Conservation (phyloP, 1,284 basidiomycete species). For the Cryptococcus sp. region DNA sequence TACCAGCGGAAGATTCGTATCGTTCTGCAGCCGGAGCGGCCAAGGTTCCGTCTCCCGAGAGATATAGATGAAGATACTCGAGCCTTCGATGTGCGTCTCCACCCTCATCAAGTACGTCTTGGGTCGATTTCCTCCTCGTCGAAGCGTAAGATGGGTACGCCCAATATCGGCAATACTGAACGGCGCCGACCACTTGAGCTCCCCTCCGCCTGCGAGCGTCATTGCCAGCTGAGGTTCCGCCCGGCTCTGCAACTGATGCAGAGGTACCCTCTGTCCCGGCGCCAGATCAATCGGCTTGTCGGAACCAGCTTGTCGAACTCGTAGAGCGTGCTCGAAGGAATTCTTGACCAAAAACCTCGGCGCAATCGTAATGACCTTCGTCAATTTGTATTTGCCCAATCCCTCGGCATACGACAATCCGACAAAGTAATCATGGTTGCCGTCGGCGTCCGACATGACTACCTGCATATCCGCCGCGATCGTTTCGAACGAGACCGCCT, state of each 20-base stretch:
- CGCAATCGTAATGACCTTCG: conserved; percentile 86
- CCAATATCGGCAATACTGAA: conserved; percentile 93
- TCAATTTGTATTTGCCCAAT: conserved; percentile 91
- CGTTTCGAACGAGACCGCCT: conserved; percentile 77
- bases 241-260: conserved; percentile 61
- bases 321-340: conserved; percentile 62
- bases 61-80: conserved; percentile 83
- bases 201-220: conserved; percentile 71
- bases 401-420: conserved; percentile 93
- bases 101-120: conserved; percentile 64
- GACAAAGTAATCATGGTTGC: conserved; percentile 73
- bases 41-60: conserved; percentile 63
- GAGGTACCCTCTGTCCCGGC: conserved; percentile 63
- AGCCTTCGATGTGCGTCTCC: conserved; percentile 77
- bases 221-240: conserved; percentile 68
- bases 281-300: conserved; percentile 52
- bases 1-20: conserved; percentile 66
- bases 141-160: conserved; percentile 59
- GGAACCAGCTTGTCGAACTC: conserved; percentile 76
- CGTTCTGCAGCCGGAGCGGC: conserved; percentile 90
- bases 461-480: conserved; percentile 84
- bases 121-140: conserved; percentile 49
- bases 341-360: conserved; percentile 92
- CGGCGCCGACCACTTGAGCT: conserved; percentile 84
- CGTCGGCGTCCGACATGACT: conserved; percentile 61